A percentile compares a stretch with the other conserved stretches of the same genome.
These are phyloP conservation scores for Scheffersomyces insectosa DNA, from an alignment of 1,139 yeast species.

Conservation along the genomic window DNA sequence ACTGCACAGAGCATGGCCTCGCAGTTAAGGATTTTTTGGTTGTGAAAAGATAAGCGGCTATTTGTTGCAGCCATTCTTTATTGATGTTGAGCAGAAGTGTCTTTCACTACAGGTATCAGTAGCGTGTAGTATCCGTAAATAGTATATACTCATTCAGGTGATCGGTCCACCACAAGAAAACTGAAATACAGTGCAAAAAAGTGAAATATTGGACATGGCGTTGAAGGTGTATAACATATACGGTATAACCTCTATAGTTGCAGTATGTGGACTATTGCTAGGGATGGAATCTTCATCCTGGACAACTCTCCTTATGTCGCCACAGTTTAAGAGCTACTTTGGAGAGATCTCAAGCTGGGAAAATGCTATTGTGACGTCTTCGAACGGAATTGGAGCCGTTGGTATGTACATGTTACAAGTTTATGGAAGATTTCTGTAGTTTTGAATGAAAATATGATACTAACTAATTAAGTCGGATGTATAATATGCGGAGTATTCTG, in stretches of 20 bases:
- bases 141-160: too few relatives aligned
- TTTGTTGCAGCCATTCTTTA: too few relatives aligned
- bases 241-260: constrained; percentile 14
- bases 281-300: constrained; percentile 34
- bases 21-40: too few relatives aligned
- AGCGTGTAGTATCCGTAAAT: too few relatives aligned
- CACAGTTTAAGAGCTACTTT: constrained; percentile 24
- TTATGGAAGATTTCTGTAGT: too few relatives aligned
- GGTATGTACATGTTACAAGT: constrained; percentile 16
- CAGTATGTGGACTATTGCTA: constrained; percentile 31
- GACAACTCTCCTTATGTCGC: constrained; percentile 22
- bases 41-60: too few relatives aligned
- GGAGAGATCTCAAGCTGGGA: constrained; percentile 25
- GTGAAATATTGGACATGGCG: neutral
- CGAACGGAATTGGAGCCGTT: constrained; percentile 35
- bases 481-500: constrained; percentile 32
- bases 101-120: too few relatives aligned
- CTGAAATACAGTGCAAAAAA: too few relatives aligned
- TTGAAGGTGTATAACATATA: constrained; percentile 4
- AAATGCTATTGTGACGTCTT: constrained; percentile 26
- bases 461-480: constrained; percentile 29
- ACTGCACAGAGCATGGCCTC: too few relatives aligned
- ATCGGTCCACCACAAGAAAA: too few relatives aligned
- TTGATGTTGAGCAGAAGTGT: too few relatives aligned
- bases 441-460: neutral